phyloP scores from a whole-genome alignment of 306 rosid species.

The Acacia acuminata region DNA sequence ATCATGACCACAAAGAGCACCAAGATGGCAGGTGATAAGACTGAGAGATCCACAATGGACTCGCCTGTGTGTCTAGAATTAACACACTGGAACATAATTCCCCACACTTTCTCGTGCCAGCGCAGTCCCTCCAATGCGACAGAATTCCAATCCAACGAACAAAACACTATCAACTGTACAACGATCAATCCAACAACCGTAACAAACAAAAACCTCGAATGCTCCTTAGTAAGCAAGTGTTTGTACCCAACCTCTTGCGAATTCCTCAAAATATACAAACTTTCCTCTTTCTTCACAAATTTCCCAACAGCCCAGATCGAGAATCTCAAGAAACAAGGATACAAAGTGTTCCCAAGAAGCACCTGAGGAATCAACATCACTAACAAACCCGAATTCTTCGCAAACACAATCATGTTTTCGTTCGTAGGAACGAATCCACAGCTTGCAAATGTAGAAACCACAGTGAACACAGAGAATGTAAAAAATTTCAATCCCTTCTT shows the following conservation, averaged over 20 bases:
- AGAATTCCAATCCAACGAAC: constrained; percentile 52
- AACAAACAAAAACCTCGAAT: constrained; percentile 35
- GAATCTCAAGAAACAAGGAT: constrained; percentile 52
- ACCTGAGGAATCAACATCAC: constrained; percentile 50
- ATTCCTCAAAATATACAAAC: constrained; percentile 36
- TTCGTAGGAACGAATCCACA: constrained; percentile 78
- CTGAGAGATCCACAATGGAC: constrained; percentile 50
- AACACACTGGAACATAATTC: constrained; percentile 45
- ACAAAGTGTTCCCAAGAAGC: constrained; percentile 64
- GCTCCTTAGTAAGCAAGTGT: constrained; percentile 43
- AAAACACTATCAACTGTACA: constrained; percentile 38
- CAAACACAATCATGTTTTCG: constrained; percentile 68
- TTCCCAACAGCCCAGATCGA: constrained; percentile 41
- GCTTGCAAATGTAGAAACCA: constrained; percentile 62
- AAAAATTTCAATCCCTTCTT: constrained; percentile 35
- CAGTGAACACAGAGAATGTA: constrained; percentile 51
- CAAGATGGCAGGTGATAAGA: constrained; percentile 51
- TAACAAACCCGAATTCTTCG: constrained; percentile 49
- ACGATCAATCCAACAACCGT: constrained; percentile 52
- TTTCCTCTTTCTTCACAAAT: constrained; percentile 37
- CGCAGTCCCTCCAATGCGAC: constrained; percentile 41
- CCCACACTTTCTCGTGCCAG: constrained; percentile 46
- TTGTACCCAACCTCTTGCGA: constrained; percentile 38
- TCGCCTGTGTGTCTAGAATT: constrained; percentile 69
- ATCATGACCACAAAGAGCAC: constrained; percentile 59